phyloP scores from a whole-genome alignment of 2,329 filamentous ascomycete genomes.

The Ophiocordyceps polyrhachis-furcata region DNA sequence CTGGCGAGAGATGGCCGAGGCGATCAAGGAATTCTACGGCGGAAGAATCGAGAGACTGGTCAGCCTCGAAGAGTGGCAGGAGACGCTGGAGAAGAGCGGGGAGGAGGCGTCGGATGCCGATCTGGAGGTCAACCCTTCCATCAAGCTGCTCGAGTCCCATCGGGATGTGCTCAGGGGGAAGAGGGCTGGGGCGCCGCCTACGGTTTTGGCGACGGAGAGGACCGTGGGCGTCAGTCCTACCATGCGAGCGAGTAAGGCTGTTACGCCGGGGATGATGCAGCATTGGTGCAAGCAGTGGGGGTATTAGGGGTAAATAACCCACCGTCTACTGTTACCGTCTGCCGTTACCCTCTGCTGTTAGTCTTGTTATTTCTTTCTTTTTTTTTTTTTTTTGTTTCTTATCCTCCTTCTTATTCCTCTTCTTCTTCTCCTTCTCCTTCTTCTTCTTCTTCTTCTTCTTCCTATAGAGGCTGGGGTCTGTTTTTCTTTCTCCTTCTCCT shows the following conservation, averaged over 20 bases:
- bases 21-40: constrained; percentile 22
- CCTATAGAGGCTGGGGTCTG: too few species aligned
- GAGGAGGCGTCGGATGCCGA: constrained; percentile 14
- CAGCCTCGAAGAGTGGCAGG: constrained; percentile 25
- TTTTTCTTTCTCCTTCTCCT: background rate
- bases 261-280: background rate
- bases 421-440: too few species aligned
- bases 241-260: background rate
- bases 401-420: too few species aligned
- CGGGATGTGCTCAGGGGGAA: constrained; percentile 5
- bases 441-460: too few species aligned
- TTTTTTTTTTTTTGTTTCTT: too few species aligned
- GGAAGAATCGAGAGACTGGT: constrained; percentile 20
- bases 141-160: constrained; percentile 35
- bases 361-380: too few species aligned
- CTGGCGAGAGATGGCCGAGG: constrained; percentile 22
- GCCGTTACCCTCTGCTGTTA: too few species aligned
- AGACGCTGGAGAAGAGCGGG: constrained; percentile 21
- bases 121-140: constrained; percentile 24
- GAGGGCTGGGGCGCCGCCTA: background rate
- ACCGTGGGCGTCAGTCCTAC: background rate
- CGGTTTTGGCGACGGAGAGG: background rate
- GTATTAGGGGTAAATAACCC: background rate
- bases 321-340: too few species aligned
- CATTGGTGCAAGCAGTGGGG: constrained; percentile 1